Conservation (phyloP, 139 green algal species). For the Volvox africanus region DNA sequence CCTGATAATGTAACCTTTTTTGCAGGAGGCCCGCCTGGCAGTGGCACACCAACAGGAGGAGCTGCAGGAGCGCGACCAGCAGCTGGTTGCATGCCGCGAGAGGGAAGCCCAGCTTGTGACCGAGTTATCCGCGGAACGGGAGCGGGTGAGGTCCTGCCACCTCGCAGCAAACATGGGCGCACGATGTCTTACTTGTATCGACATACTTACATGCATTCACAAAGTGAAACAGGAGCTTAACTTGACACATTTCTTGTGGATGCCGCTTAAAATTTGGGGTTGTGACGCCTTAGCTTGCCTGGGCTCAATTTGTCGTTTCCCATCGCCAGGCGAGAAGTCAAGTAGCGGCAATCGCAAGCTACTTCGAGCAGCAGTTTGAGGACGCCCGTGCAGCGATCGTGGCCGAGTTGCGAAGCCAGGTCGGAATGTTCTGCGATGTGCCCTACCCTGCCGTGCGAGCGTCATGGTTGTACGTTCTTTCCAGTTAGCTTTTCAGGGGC, state of each 20-base stretch:
- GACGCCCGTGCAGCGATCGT: not conserved
- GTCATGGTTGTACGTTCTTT: no score
- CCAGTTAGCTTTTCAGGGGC: no score
- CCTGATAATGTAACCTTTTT: no score
- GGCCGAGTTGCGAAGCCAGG: not conserved
- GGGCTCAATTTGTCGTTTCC: no score
- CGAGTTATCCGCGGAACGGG: not conserved
- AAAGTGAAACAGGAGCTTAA: no score
- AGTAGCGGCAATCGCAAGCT: not conserved
- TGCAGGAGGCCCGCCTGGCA: conserved; percentile 31
- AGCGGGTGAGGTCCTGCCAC: not conserved
- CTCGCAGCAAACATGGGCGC: not conserved
- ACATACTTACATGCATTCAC: no score
- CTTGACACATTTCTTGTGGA: not conserved
- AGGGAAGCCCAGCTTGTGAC: not conserved
- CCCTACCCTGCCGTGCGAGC: no score
- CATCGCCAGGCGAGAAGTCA: not conserved
- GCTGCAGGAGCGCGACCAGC: not conserved
- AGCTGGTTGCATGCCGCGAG: not conserved
- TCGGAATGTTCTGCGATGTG: no score
- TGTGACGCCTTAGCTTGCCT: not conserved
- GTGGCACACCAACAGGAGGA: conserved; percentile 44
- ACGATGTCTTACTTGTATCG: not conserved
- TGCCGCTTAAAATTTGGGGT: not conserved
- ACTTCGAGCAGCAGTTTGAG: conserved; percentile 7